Evolutionary conservation across 2,329 filamentous ascomycete genomes (phyloP), one percentile per base, ranked within the genome.

Genomic region (Fusarium transvaalense): DNA sequence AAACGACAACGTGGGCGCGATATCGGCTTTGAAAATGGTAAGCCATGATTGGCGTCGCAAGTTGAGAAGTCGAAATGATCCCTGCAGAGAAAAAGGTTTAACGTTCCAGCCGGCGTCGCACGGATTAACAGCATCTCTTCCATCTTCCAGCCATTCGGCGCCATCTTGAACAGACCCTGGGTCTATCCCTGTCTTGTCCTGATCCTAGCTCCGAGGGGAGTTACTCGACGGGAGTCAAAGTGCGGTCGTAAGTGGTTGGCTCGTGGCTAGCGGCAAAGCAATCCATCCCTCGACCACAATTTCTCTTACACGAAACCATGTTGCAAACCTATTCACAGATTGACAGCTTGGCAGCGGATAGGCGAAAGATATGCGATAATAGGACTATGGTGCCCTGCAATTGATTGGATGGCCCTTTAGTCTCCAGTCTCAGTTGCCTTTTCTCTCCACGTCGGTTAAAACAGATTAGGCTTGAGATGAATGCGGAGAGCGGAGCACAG

Each of bases 261-360:
- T 57, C 53, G 34, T 58, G 38, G 38, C 31, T 56, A 48, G 71
- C 61, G 66, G 71, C 59, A 58, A 68, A 74, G 56, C 60, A 64
- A 37, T 64, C 31, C 45, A 64, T 63, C 65, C 48, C 62, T 65
- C 27, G 55, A 56, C 56, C 56, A 62, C 68, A 50, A 74, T 77
- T 79, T 78, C 77, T 78, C 75, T 79, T 78, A 78, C 76, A 77
- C 75, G 71, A 78, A 64, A 76, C 64, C 68, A 73, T 74, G 74
- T 77, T 76, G 76, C 76, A 77, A 77, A 76, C 72, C 72, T 45
- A 67, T 71, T 72, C 66, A 64, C 54, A 69, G 66, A 69, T 60
- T 59, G 56, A 71, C 69, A 69, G 62, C 50, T 61, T 41, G 62
- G 67, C 65, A 55, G 55, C 41, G 64, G 58, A 68, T 66, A 66